Conservation (phyloP, 2,329 filamentous ascomycete genomes). For the Leptographium radiaticola region DNA sequence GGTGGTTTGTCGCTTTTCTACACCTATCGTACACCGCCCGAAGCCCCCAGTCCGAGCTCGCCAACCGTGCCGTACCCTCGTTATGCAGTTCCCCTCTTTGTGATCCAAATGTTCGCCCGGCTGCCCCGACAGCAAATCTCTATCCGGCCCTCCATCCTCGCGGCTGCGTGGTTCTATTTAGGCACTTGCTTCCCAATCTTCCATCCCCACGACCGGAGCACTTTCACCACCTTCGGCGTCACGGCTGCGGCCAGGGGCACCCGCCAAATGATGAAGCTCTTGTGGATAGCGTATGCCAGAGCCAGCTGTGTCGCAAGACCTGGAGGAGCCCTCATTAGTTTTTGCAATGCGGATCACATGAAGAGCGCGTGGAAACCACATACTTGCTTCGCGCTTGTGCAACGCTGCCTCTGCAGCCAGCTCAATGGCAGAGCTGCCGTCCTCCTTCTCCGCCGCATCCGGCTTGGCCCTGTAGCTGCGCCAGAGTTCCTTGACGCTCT, state of each 20-base stretch:
- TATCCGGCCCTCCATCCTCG: no score
- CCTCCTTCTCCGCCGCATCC: slow-evolving; percentile 31
- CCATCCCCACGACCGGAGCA: slow-evolving; percentile 79
- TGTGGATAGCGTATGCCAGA: slow-evolving; percentile 92
- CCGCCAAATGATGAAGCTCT: slow-evolving; percentile 93
- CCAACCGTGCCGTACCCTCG: no score
- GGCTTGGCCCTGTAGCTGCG: slow-evolving; percentile 33
- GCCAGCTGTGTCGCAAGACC: slow-evolving; percentile 70
- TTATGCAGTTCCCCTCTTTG: no score
- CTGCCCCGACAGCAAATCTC: no score
- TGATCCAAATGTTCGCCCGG: no score
- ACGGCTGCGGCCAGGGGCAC: slow-evolving; percentile 84
- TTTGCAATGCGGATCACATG: background rate
- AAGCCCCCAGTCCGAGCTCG: no score
- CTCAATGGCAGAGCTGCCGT: slow-evolving; percentile 29
- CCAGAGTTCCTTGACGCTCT: slow-evolving; percentile 41
- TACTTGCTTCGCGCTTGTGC: slow-evolving; percentile 60
- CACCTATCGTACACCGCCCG: no score
- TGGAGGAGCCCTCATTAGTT: slow-evolving; percentile 16
- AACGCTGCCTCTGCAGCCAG: slow-evolving; percentile 38
- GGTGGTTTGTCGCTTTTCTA: no score
- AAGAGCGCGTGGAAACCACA: slow-evolving; percentile 24
- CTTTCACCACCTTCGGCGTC: slow-evolving; percentile 88
- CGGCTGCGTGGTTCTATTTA: no score
- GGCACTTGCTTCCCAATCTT: slow-evolving; percentile 65